These are phyloP conservation scores for Torulaspora quercuum DNA, from an alignment of 805 yeast genomes.

Conservation along the genomic window DNA sequence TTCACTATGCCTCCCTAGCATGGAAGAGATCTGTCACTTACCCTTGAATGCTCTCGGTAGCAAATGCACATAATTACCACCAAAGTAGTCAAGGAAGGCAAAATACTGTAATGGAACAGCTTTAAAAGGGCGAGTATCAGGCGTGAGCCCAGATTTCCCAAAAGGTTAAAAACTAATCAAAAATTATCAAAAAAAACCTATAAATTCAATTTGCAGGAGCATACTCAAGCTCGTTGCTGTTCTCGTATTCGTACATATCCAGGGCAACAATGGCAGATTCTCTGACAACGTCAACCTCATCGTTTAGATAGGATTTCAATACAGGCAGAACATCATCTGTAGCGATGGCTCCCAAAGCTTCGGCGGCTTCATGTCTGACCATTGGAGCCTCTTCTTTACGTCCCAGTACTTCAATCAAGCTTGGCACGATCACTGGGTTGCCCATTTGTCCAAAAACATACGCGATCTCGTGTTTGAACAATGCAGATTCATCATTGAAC, in stretches of 20 bases:
- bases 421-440: constrained; percentile 87
- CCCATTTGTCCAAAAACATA: constrained; percentile 97
- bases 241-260: constrained; percentile 97
- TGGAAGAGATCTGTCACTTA: too few relatives aligned
- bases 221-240: constrained; percentile 76
- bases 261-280: constrained; percentile 96
- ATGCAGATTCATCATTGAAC: constrained; percentile 83
- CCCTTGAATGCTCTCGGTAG: too few relatives aligned
- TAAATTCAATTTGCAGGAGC: constrained; percentile 34
- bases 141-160: too few relatives aligned
- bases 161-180: too few relatives aligned
- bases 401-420: constrained; percentile 75
- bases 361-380: constrained; percentile 99
- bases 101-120: too few relatives aligned
- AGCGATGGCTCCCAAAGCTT: constrained; percentile 95
- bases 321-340: constrained; percentile 93
- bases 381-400: constrained; percentile 84
- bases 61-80: too few relatives aligned
- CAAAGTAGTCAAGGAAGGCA: too few relatives aligned
- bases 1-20: too few relatives aligned
- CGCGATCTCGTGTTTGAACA: constrained; percentile 96
- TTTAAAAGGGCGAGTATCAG: too few relatives aligned
- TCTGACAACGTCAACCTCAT: constrained; percentile 84
- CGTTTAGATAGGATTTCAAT: constrained; percentile 71
- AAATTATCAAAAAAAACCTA: constrained; percentile 3